Conservation (phyloP, 2,329 filamentous ascomycete genomes). For the Colletotrichum lindemuthianum region DNA sequence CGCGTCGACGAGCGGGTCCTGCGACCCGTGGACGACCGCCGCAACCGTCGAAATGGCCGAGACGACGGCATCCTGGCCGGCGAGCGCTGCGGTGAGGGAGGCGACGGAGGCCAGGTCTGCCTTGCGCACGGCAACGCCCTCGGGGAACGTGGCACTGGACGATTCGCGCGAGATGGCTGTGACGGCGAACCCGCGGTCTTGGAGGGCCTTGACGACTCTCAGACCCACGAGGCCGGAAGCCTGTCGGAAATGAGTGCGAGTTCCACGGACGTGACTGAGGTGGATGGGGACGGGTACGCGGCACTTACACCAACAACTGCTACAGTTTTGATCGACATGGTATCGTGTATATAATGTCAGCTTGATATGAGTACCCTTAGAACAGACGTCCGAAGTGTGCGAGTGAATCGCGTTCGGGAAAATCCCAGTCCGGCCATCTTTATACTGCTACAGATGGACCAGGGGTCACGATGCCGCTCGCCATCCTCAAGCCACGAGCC, state of each 20-base stretch:
- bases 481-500: no score
- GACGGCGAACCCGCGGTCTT: conserved; percentile 16
- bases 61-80: conserved; percentile 43
- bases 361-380: no score
- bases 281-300: rapidly evolving
- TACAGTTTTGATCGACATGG: conserved; percentile 28
- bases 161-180: conserved; percentile 23
- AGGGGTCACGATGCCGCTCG: no score
- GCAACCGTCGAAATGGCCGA: conserved; percentile 53
- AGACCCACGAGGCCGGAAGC: conserved; percentile 30
- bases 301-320: conserved; percentile 25
- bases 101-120: conserved; percentile 19
- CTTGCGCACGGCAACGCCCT: conserved; percentile 18
- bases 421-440: no score
- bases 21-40: conserved; percentile 48
- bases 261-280: no score
- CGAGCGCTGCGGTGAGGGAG: conserved; percentile 30
- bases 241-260: neutral
- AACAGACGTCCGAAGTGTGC: neutral
- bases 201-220: conserved; percentile 19
- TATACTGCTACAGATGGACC: no score
- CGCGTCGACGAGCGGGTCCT: conserved; percentile 62
- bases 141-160: conserved; percentile 24
- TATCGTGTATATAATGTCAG: neutral
- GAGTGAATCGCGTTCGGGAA: neutral